Base-by-base conservation (phyloP, 1,284 basidiomycete species). In the Butyriboletus appendiculatus region DNA sequence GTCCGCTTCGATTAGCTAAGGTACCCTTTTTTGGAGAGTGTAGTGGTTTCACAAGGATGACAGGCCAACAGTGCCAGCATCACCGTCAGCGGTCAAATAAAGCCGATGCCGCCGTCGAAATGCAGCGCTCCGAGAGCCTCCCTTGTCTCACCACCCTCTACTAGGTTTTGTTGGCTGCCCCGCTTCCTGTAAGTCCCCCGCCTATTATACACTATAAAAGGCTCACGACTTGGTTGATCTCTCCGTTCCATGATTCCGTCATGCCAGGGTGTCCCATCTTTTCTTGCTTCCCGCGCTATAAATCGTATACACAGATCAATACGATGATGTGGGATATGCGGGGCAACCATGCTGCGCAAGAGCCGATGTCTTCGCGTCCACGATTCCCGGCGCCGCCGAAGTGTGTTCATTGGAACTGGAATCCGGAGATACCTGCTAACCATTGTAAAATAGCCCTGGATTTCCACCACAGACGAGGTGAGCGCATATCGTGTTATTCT, bases 281-380 rank as follows among this genome's bases (percentile, higher is more conserved):
- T 40, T 61, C 67, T 6, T 69, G 50, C 51, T 72, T 71, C 46
- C 70, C 67, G 11, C 69, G 68, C 58, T 70, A 71, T 5, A 72
- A 64, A 45, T 57, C 67, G 43, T 72, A 72, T 24, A 69, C 64
- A 4, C 64, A 72, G 42, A 55, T 71, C 12, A 68, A 69, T 30
- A 22, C 69, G 20, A 57, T 44, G 57, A 60, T 48, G 68, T 72
- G 67, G 70, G 70, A 69, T 26, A 6, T 56, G 46, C 61, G 62
- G 8, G 70, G 59, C 4, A 57, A 60, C 24, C 9, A 57, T 33
- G 38, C 46, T 37, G 34, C 43, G 14, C 57, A 62, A 47, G 55
- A 60, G 24, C 54, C 43, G 7, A 46, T 2, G 39, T 50, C 64
- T 5, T 55, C 69, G 5, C 47, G 22, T 47, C 54, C 57, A n/a